phyloP scores from a whole-genome alignment of 345 rosid species.

The Citrus reticulata region DNA sequence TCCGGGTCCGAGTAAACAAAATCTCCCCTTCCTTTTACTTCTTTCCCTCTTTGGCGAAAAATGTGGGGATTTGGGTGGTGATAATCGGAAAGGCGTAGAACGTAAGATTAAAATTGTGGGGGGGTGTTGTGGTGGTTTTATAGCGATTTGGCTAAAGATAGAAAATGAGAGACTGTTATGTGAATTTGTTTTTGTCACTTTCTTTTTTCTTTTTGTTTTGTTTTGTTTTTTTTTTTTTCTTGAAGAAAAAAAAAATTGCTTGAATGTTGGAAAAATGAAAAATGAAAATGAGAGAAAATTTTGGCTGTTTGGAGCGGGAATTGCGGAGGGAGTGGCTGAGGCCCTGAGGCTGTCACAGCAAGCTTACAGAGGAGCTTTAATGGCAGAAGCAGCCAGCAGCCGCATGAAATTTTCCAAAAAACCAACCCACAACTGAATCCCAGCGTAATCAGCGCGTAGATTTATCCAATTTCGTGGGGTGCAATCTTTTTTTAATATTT shows the following conservation, averaged over 20 bases:
- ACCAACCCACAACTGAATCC: not conserved
- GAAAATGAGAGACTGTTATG: not conserved
- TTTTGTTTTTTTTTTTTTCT: too few relatives aligned
- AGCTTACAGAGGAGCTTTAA: not conserved
- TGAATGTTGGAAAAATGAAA: not conserved
- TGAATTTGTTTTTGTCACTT: not conserved
- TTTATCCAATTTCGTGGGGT: not conserved
- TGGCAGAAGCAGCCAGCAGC: not conserved
- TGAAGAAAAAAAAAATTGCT: too few relatives aligned
- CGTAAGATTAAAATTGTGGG: not conserved
- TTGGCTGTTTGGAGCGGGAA: constrained; percentile 5
- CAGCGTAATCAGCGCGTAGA: not conserved
- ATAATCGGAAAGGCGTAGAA: not conserved
- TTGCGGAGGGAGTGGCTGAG: constrained; percentile 14
- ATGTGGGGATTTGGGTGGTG: not conserved
- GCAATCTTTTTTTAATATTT: not conserved
- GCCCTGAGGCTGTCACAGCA: too few relatives aligned
- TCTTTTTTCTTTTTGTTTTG: not conserved
- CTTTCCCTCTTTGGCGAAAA: not conserved
- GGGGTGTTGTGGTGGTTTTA: not conserved
- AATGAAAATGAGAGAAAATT: too few relatives aligned
- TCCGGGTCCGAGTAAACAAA: not conserved
- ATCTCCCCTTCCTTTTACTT: too few relatives aligned
- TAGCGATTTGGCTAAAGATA: not conserved
- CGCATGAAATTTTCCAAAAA: not conserved